Conservation (phyloP, 257 asterid species). For the Ilex asprella region DNA sequence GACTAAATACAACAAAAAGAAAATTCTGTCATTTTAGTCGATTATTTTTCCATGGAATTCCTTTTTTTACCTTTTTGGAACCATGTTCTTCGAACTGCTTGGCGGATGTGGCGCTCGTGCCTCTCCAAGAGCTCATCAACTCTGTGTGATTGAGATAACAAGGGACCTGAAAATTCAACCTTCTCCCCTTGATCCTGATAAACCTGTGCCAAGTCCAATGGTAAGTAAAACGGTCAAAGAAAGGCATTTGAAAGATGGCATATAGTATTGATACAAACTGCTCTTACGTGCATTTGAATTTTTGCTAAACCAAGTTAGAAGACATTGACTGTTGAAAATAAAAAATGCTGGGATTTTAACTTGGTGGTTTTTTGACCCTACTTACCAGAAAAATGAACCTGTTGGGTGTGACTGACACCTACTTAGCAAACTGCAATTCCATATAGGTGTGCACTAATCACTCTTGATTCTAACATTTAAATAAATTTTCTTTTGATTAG, state of each 20-base stretch:
- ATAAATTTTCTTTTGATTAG: too few relatives aligned
- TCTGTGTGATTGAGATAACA: constrained; percentile 68
- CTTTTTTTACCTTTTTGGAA: constrained; percentile 57
- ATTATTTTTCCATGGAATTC: too few relatives aligned
- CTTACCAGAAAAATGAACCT: not conserved
- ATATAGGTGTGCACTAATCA: too few relatives aligned
- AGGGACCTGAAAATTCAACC: constrained; percentile 93
- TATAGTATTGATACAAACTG: not conserved
- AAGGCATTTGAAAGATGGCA: constrained; percentile 3
- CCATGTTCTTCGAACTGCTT: constrained; percentile 87
- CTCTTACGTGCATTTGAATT: not conserved
- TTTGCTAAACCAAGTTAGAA: not conserved
- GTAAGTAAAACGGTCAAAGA: constrained; percentile 11
- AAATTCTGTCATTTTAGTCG: too few relatives aligned
- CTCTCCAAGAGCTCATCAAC: constrained; percentile 78
- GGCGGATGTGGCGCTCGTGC: constrained; percentile 91
- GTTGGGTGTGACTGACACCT: not conserved
- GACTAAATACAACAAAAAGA: not conserved
- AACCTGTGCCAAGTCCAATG: constrained; percentile 42
- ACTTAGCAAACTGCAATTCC: not conserved
- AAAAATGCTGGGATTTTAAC: too few relatives aligned
- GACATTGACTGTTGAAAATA: not conserved
- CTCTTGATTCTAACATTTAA: too few relatives aligned
- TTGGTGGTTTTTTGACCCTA: not conserved
- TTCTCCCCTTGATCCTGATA: constrained; percentile 77